These are phyloP conservation scores for Dactylellina leptospora DNA, from an alignment of 2,329 filamentous ascomycete genomes.

Conservation along the genomic window DNA sequence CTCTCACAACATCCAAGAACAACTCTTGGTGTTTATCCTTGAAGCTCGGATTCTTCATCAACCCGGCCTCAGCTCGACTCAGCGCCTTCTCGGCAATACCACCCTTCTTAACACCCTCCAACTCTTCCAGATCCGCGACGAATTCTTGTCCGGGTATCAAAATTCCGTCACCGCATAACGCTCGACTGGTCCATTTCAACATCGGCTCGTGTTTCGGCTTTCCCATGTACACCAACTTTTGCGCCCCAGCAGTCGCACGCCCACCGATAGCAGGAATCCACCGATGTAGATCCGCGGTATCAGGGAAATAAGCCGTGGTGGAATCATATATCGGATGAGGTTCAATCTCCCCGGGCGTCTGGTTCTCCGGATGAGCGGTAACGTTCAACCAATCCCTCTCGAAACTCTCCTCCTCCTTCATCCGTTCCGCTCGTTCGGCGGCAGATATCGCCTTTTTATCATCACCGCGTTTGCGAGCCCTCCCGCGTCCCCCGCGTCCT, in stretches of 20 bases:
- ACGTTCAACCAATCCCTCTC: conserved; percentile 13
- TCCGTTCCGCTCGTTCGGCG: neutral
- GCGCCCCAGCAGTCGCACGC: conserved; percentile 3
- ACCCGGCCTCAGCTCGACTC: conserved; percentile 32
- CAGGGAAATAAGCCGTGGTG: conserved; percentile 26
- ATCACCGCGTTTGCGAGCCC: neutral
- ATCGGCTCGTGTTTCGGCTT: conserved; percentile 49
- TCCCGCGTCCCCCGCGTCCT: conserved; percentile 4
- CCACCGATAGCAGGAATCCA: conserved; percentile 40
- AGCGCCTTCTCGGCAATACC: conserved; percentile 8
- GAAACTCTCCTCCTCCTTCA: conserved; percentile 3
- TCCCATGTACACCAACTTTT: conserved; percentile 27
- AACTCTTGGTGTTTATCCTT: conserved; percentile 21
- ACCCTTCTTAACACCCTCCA: conserved; percentile 6
- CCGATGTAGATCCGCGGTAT: conserved; percentile 13
- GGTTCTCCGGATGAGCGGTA: conserved; percentile 14
- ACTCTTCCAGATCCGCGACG: neutral
- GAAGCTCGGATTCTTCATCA: conserved; percentile 46
- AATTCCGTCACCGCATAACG: conserved; percentile 39
- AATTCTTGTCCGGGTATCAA: conserved; percentile 29
- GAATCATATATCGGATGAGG: conserved; percentile 42
- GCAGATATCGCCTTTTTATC: neutral
- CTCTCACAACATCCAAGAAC: conserved; percentile 36
- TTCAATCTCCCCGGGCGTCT: conserved; percentile 16
- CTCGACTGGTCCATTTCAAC: conserved; percentile 22